Evolutionary conservation across 2,329 filamentous ascomycete species (phyloP), one percentile per base, ranked within the genome.

Genomic region (Epichloe glyceriae): DNA sequence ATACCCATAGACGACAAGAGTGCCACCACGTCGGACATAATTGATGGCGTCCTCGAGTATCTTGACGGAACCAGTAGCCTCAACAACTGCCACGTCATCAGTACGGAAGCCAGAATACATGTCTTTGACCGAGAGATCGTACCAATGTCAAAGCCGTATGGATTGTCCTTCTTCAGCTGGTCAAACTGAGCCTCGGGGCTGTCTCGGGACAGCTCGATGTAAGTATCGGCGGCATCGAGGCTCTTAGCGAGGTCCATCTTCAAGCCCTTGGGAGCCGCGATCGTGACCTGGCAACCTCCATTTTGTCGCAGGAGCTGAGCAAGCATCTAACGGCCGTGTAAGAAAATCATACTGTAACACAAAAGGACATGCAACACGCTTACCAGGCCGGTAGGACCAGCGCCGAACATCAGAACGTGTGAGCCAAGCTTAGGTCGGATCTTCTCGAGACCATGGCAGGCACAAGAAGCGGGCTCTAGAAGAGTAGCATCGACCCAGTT

Each of bases 111-210:
- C 46, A 8, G 30, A 33, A 10, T 22, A 26, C 22, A 8, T 6
- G 20, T 22, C 3, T 3, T 30, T 17, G 41, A 8, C 22, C 14
- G 14, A 6, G 20, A 7, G 15, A 42, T 10, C 51, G 44, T 59
- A 67, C 70, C 81, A 55, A 86, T 80, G 57, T 88, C 83, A 61
- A 88, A 88, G 3, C 84, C 84, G 59, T 86, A 80, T 0, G 83
- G 82, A 64, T 87, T 80, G 44, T 80, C 74, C 41, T 70, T 67
- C 68, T 80, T 81, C 54, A 88, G 68, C 59, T 80, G 69, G 43
- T 75, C 69, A 64, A 85, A 83, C 60, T 85, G 80, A 15, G 72
- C 73, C 38, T 71, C 66, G 5, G 80, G 73, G 55, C 81, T 71
- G 57, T 69, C 67, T 60, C 73, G 73, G 53, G 73, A 75, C 45